Evolutionary conservation across 345 rosid species (phyloP).

Genomic region (Citrus sp.): DNA sequence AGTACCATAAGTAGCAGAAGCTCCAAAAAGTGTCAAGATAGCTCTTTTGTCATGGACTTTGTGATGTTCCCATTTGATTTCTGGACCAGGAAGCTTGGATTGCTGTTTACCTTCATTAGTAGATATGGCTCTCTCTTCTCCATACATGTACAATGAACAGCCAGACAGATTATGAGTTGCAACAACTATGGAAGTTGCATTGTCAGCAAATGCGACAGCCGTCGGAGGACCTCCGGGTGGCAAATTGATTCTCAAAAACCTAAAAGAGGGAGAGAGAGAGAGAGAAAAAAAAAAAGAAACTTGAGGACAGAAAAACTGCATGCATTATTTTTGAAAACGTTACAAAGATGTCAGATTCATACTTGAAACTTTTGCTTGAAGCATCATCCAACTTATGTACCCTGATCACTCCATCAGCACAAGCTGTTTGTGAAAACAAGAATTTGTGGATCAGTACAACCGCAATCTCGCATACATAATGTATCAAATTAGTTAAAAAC

Average conservation of each 20-base stretch:
- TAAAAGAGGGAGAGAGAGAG: conserved; percentile 9
- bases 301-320: conserved; percentile 3
- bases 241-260: conserved; percentile 75
- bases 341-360: conserved; percentile 19
- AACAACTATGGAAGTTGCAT: conserved; percentile 75
- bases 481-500: neutral
- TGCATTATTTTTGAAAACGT: neutral
- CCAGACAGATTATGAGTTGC: conserved; percentile 62
- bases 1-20: conserved; percentile 79
- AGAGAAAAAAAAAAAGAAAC: neutral
- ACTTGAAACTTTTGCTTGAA: conserved; percentile 95
- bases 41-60: conserved; percentile 62
- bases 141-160: conserved; percentile 79
- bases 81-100: conserved; percentile 77
- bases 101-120: conserved; percentile 56
- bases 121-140: conserved; percentile 67
- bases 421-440: conserved; percentile 47
- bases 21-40: conserved; percentile 64
- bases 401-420: conserved; percentile 85
- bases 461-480: neutral
- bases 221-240: conserved; percentile 88
- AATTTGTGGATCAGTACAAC: neutral
- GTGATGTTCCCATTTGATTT: conserved; percentile 82
- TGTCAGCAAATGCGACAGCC: conserved; percentile 73
- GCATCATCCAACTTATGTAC: conserved; percentile 91